Evolutionary conservation across 192 early-diverging fungal genomes (phyloP).

Genomic region (Linnemannia exigua): DNA sequence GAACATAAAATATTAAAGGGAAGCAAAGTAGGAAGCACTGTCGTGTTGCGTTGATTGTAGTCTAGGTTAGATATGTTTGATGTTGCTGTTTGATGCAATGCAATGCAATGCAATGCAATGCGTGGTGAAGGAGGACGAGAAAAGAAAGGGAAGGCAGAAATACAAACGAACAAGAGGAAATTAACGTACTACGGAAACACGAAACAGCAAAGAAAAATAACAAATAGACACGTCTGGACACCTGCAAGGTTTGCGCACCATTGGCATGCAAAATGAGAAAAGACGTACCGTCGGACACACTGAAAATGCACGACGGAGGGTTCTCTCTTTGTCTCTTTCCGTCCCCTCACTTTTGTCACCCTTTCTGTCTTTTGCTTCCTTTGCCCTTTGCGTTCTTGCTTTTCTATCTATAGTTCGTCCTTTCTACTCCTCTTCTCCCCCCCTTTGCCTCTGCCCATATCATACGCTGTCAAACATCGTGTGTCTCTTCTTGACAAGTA

Average conservation of each 20-base stretch:
- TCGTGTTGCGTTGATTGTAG: too few species aligned
- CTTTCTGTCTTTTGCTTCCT: too few species aligned
- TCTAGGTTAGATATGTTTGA: not conserved
- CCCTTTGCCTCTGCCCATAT: too few species aligned
- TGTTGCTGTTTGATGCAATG: slow-evolving; percentile 3
- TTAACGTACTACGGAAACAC: not conserved
- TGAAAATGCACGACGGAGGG: too few species aligned
- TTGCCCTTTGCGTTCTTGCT: too few species aligned
- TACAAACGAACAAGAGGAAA: slow-evolving; percentile 9
- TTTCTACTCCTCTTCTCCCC: too few species aligned
- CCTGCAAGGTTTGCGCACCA: not conserved
- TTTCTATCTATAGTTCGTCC: too few species aligned
- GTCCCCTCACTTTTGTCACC: too few species aligned
- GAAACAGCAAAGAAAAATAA: not conserved
- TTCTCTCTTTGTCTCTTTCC: too few species aligned
- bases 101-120: slow-evolving; percentile 14
- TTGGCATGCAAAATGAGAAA: not conserved
- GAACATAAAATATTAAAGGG: not conserved
- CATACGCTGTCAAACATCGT: too few species aligned
- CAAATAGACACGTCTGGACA: too few species aligned
- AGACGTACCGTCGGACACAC: not conserved
- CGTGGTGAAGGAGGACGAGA: not conserved
- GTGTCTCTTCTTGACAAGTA: too few species aligned
- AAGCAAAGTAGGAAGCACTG: not conserved
- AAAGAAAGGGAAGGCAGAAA: not conserved